Conservation (phyloP, 2,329 filamentous ascomycete species). For the Ceratocystis harringtonii region DNA sequence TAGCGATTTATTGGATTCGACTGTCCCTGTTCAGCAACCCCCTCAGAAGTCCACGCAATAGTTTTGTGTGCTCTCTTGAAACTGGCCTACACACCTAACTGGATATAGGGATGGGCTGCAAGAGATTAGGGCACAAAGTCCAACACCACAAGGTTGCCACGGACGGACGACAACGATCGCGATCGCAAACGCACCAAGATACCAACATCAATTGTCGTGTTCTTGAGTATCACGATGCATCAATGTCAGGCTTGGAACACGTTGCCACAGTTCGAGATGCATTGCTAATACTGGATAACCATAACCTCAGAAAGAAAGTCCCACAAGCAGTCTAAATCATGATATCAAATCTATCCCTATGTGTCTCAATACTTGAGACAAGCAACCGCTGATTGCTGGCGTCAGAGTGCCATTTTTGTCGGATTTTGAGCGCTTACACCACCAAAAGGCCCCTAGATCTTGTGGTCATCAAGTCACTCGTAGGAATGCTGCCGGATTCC, state of each 20-base stretch:
- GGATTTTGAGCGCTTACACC: not conserved
- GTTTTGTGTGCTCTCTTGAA: not conserved
- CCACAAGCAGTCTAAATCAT: not conserved
- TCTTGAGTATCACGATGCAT: not conserved
- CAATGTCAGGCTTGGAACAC: not conserved
- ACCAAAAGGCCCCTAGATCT: not conserved
- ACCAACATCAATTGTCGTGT: not conserved
- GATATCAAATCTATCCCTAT: not conserved
- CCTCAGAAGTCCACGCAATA: not conserved
- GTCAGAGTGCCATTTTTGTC: not conserved
- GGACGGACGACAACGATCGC: not conserved
- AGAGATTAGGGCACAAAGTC: not conserved
- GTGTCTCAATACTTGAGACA: constrained; percentile 6
- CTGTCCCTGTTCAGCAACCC: not conserved
- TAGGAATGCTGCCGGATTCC: constrained; percentile 10
- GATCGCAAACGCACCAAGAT: not conserved
- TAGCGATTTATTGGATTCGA: constrained; percentile 4
- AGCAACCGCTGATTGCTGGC: not conserved
- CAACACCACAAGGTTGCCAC: not conserved
- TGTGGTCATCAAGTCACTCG: not conserved
- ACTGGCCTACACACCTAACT: not conserved
- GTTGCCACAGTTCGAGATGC: not conserved
- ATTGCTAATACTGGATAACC: not conserved
- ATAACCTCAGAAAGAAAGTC: not conserved
- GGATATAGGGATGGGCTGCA: not conserved